These are phyloP conservation scores for Auricularia cornea DNA, from an alignment of 768 basidiomycete genomes.

Conservation along the genomic window DNA sequence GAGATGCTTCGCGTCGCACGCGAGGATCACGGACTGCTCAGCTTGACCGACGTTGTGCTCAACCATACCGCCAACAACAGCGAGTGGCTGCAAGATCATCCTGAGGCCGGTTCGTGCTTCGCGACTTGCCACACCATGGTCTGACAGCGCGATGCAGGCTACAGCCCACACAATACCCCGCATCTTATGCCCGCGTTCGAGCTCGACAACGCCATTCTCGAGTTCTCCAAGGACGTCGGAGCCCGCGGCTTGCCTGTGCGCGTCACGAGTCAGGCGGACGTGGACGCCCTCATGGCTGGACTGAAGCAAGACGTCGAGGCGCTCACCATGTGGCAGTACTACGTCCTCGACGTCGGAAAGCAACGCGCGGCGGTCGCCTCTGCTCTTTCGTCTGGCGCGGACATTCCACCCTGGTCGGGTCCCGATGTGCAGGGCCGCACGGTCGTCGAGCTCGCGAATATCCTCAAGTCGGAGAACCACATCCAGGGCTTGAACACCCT, in stretches of 20 bases:
- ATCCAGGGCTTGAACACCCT: conserved; percentile 53
- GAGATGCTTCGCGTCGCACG: conserved; percentile 60
- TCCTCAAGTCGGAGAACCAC: conserved; percentile 44
- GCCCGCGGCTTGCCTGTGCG: conserved; percentile 62
- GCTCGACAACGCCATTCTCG: conserved; percentile 77
- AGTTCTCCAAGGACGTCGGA: conserved; percentile 63
- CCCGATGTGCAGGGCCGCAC: conserved; percentile 49
- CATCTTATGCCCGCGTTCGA: conserved; percentile 90
- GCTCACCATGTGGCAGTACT: conserved; percentile 87
- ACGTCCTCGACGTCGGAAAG: conserved; percentile 66
- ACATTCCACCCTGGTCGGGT: conserved; percentile 52
- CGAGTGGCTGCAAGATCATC: conserved; percentile 85
- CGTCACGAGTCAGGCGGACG: conserved; percentile 57
- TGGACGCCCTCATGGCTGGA: conserved; percentile 55
- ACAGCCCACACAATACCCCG: conserved; percentile 82
- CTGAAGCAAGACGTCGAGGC: conserved; percentile 53
- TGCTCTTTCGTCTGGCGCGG: conserved; percentile 36
- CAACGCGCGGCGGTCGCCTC: conserved; percentile 54
- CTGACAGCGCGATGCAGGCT: conserved; percentile 43
- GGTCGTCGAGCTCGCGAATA: conserved; percentile 55
- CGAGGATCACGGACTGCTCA: conserved; percentile 82
- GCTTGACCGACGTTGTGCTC: conserved; percentile 89
- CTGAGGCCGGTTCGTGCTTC: conserved; percentile 72
- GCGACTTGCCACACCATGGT: background rate
- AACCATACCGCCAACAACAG: conserved; percentile 97